Evolutionary conservation across 2,329 filamentous ascomycete species (phyloP).

Genomic region (Cladosporium sp.): DNA sequence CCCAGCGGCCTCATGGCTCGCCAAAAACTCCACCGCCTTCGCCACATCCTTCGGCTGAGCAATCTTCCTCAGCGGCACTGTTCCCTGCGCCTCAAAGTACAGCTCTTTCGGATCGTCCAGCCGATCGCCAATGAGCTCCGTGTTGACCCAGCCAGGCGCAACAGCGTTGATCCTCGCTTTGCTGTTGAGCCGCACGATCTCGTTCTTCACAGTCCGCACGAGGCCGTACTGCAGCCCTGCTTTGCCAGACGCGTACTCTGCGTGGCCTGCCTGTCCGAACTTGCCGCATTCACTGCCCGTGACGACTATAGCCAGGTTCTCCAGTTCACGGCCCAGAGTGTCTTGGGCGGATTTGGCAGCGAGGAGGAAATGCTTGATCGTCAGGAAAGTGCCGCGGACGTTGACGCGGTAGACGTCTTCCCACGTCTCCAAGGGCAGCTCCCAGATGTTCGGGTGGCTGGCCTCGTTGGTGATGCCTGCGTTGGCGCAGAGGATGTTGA

Average conservation of each 20-base stretch:
- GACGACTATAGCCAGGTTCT: slow-evolving; percentile 48
- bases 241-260: slow-evolving; percentile 47
- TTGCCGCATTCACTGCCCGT: slow-evolving; percentile 49
- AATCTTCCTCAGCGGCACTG: slow-evolving; percentile 43
- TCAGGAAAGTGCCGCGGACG: slow-evolving; percentile 48
- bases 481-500: slow-evolving; percentile 49
- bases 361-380: slow-evolving; percentile 50
- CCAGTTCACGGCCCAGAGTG: slow-evolving; percentile 31
- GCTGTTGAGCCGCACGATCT: slow-evolving; percentile 47
- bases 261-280: slow-evolving; percentile 46
- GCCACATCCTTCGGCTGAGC: slow-evolving; percentile 46
- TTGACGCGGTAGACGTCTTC: slow-evolving; percentile 47
- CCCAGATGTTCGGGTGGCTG: slow-evolving; percentile 47
- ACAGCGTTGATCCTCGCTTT: slow-evolving; percentile 50
- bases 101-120: slow-evolving; percentile 46
- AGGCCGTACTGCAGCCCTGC: slow-evolving; percentile 49
- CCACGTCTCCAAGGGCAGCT: slow-evolving; percentile 46
- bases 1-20: slow-evolving; percentile 46
- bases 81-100: slow-evolving; percentile 46
- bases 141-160: slow-evolving; percentile 45
- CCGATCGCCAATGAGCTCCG: slow-evolving; percentile 42
- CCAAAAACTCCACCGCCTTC: slow-evolving; percentile 44
- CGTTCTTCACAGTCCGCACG: slow-evolving; percentile 48
- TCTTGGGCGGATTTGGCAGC: slow-evolving; percentile 37
- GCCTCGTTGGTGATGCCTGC: slow-evolving; percentile 48